Conservation (phyloP, 225 moss, liverwort and hornwort species). For the Bryoerythrophyllum caledonicum region DNA sequence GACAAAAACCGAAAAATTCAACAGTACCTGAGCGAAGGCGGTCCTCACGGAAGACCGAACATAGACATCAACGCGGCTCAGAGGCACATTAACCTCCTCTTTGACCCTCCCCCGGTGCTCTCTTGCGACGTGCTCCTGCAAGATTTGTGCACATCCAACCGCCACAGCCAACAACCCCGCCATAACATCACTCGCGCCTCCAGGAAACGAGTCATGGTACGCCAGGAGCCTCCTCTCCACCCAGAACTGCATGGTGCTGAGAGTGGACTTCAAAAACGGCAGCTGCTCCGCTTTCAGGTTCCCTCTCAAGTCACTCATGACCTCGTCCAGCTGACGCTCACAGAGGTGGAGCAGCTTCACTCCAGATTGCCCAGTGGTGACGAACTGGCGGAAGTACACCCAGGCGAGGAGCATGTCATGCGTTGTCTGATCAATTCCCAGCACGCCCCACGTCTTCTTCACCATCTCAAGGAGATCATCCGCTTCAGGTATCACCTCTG, state of each 20-base stretch:
- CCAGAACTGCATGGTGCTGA: conserved; percentile 74
- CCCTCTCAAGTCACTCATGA: conserved; percentile 59
- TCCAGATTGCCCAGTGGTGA: conserved; percentile 59
- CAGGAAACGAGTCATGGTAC: conserved; percentile 83
- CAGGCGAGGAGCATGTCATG: conserved; percentile 84
- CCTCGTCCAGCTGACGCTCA: conserved; percentile 68
- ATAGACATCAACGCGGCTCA: conserved; percentile 75
- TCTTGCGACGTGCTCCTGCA: conserved; percentile 57
- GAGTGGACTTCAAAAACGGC: conserved; percentile 57
- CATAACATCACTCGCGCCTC: conserved; percentile 77
- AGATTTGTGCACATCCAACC: conserved; percentile 63
- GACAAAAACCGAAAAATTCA: conserved; percentile 8
- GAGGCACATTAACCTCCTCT: conserved; percentile 60
- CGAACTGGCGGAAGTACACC: conserved; percentile 83
- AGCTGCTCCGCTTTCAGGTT: conserved; percentile 55
- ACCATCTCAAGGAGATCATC: conserved; percentile 78
- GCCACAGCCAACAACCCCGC: conserved; percentile 68
- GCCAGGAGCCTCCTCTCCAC: conserved; percentile 79
- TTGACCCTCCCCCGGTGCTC: conserved; percentile 54
- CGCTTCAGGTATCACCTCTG: conserved; percentile 62
- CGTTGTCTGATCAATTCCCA: conserved; percentile 79
- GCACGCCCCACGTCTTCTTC: conserved; percentile 86
- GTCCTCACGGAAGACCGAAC: conserved; percentile 80
- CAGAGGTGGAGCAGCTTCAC: conserved; percentile 63
- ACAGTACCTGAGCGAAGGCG: conserved; percentile 73